Percentiles rank a stretch among this genome's conserved stretches.
Evolutionary conservation across 108 stramenopile species (phyloP).

Genomic region (Epithemia pelagica): DNA sequence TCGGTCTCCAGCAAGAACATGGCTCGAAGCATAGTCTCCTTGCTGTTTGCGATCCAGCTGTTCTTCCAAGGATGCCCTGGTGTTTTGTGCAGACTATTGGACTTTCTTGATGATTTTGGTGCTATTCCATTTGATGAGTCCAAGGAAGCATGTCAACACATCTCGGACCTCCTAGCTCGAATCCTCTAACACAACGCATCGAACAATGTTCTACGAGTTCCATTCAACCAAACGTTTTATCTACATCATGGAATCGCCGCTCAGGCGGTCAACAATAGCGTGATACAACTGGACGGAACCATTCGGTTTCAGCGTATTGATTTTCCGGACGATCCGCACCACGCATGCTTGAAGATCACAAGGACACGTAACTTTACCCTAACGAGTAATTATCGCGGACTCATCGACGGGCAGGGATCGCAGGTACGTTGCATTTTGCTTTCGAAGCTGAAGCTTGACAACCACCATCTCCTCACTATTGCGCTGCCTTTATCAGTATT

Average conservation of each 20-base stretch:
- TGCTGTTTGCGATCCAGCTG: too few relatives aligned
- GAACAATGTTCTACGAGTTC: neutral
- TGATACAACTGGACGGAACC: conserved; percentile 1
- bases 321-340: neutral
- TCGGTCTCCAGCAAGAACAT: too few relatives aligned
- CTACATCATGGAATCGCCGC: neutral
- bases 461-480: too few relatives aligned
- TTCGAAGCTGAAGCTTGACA: too few relatives aligned
- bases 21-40: too few relatives aligned
- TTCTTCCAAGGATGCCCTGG: too few relatives aligned
- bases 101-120: neutral
- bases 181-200: neutral
- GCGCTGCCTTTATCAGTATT: too few relatives aligned
- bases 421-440: too few relatives aligned
- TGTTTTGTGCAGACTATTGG: too few relatives aligned
- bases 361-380: neutral
- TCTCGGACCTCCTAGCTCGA: neutral
- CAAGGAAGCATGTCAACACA: neutral
- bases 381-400: neutral
- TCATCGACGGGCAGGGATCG: neutral
- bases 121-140: neutral
- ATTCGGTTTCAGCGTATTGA: neutral
- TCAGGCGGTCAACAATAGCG: neutral
- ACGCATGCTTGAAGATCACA: neutral
- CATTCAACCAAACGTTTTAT: neutral